Evolutionary conservation across 2,329 filamentous ascomycete genomes (phyloP).

Genomic region (Botrytis medusae): DNA sequence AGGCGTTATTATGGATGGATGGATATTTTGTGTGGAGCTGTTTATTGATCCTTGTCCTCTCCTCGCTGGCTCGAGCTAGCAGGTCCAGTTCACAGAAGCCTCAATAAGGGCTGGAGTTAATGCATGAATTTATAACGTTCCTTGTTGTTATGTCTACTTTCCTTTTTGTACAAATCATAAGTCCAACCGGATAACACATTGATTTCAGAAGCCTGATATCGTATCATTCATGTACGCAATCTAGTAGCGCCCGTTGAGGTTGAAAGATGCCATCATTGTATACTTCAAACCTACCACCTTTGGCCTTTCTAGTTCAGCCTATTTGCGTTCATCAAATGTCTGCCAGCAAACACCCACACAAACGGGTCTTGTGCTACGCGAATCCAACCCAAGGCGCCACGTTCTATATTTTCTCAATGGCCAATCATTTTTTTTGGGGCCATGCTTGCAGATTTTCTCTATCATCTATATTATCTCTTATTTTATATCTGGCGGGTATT

Average conservation of each 20-base stretch:
- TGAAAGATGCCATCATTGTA: background rate
- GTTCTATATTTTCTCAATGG: conserved; percentile 10
- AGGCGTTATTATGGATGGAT: conserved; percentile 4
- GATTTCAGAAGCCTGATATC: conserved; percentile 3
- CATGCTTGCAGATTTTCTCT: background rate
- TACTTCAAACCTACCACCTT: background rate
- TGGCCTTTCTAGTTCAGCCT: background rate
- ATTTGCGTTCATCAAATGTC: background rate
- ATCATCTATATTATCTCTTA: background rate
- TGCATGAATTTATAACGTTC: background rate
- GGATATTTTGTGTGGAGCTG: background rate
- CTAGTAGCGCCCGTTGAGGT: background rate
- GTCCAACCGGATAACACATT: background rate
- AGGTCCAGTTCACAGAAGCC: background rate
- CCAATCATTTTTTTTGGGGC: conserved; percentile 22
- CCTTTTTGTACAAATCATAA: background rate
- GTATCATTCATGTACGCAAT: conserved; percentile 8
- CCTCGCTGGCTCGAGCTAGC: background rate
- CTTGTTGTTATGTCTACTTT: background rate
- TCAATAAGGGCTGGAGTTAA: background rate
- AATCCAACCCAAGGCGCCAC: conserved; percentile 23
- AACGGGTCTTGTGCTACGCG: conserved; percentile 9
- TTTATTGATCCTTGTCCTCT: background rate
- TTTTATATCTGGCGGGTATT: background rate
- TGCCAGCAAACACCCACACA: conserved; percentile 26